phyloP scores from a whole-genome alignment of 1,284 basidiomycete species.

The Papiliotrema fonsecae region DNA sequence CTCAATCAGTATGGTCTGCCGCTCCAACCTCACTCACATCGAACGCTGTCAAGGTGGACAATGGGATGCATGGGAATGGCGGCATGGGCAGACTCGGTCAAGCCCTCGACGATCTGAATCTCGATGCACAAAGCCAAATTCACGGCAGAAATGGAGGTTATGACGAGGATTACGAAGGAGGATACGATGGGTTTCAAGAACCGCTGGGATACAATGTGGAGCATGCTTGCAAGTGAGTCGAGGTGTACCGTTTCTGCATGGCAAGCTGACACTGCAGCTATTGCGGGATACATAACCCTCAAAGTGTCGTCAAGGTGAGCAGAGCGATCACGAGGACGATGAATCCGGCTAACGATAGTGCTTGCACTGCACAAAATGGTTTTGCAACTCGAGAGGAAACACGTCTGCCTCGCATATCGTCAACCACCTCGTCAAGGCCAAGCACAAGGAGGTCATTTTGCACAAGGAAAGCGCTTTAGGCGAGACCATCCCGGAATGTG shows the following conservation, averaged over 20 bases:
- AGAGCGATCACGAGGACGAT: not conserved
- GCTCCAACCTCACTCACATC: constrained; percentile 19
- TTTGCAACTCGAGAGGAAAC: constrained; percentile 98
- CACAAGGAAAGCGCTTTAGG: constrained; percentile 93
- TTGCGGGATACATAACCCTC: constrained; percentile 97
- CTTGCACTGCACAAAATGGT: constrained; percentile 94
- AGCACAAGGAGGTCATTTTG: constrained; percentile 97
- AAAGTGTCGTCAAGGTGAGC: constrained; percentile 79
- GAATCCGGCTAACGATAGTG: constrained; percentile 54
- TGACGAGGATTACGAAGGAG: constrained; percentile 61
- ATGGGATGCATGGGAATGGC: constrained; percentile 2
- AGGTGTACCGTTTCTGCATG: not conserved
- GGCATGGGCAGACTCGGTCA: constrained; percentile 3
- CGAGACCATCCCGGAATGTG: constrained; percentile 92
- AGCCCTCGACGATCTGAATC: not conserved
- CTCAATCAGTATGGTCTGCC: constrained; percentile 61
- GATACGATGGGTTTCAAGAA: constrained; percentile 79
- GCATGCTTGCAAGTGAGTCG: constrained; percentile 85
- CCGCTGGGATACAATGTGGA: constrained; percentile 80
- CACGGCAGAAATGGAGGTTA: constrained; percentile 11
- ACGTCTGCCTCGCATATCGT: constrained; percentile 98
- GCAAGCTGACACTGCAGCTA: constrained; percentile 58
- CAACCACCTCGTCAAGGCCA: constrained; percentile 96
- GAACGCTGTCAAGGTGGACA: constrained; percentile 7
- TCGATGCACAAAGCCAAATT: constrained; percentile 3